A percentile compares a stretch with the other conserved stretches of the same genome.
Conservation (phyloP, 2,329 filamentous ascomycete species). For the Helminthosporium solani region DNA sequence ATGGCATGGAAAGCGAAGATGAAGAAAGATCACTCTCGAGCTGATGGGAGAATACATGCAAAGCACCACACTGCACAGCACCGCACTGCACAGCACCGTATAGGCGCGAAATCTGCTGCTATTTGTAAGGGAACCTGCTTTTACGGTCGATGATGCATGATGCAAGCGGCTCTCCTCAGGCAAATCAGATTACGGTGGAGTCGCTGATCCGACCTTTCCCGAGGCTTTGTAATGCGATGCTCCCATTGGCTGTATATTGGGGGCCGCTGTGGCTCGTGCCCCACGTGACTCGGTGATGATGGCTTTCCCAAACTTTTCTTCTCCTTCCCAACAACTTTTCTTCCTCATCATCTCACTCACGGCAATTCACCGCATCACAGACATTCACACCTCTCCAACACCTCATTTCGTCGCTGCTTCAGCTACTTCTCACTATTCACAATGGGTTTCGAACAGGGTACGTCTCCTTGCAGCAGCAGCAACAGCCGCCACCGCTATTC, state of each 20-base stretch:
- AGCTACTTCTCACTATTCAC: constrained; percentile 27
- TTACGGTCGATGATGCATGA: background rate
- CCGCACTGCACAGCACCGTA: too few species aligned
- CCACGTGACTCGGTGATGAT: constrained; percentile 8
- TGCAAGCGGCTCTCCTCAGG: background rate
- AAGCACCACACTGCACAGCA: too few species aligned
- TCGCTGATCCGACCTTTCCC: constrained; percentile 6
- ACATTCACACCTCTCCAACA: constrained; percentile 17
- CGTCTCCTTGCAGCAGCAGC: constrained; percentile 28
- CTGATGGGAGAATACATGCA: background rate
- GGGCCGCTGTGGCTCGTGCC: constrained; percentile 2
- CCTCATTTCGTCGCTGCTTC: constrained; percentile 11
- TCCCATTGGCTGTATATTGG: constrained; percentile 4
- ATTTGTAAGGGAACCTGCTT: background rate
- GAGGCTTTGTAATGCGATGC: constrained; percentile 5
- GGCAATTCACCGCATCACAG: constrained; percentile 7
- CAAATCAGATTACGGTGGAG: background rate
- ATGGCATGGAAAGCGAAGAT: too few species aligned
- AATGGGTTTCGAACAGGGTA: constrained; percentile 46
- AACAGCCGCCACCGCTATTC: constrained; percentile 33
- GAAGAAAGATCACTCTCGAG: background rate
- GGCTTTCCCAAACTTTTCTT: constrained; percentile 21
- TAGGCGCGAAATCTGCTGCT: too few species aligned
- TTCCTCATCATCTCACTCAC: constrained; percentile 21
- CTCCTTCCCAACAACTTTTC: constrained; percentile 22